Evolutionary conservation across 2,329 filamentous ascomycete species (phyloP), one percentile per base, ranked within the genome.

Genomic region (Aspergillus luchuensis): DNA sequence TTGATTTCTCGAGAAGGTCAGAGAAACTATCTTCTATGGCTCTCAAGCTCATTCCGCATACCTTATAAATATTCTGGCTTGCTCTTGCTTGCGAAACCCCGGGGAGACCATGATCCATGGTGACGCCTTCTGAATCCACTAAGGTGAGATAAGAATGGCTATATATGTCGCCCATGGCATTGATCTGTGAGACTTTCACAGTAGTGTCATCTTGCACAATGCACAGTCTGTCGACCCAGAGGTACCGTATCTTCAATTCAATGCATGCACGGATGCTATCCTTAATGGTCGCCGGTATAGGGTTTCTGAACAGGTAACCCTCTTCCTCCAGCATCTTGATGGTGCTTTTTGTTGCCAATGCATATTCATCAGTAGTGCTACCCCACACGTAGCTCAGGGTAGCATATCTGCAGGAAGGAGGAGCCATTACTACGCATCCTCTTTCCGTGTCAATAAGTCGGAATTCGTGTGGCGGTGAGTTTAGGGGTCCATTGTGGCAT

Each of bases 301-400:
- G 21, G 21, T 5, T 4, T 30, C 36, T 23, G 5, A 25, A 33
- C 0, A 56, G 15, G 17, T n/a, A 30, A 1, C 28, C 39, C n/a
- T 56, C 41, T 6, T 5, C 15, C 6, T 33, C 41, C 6, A 47
- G 25, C 13, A 5, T 5, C 6, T 15, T 2, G 2, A 56, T 56
- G 4, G n/a, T 56, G 5, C 5, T 15, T 19, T 1, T 36, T 13
- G 39, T 48, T 33, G 53, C 53, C 17, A 36, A 10, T 13, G 47
- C 5, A n/a, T 11, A 5, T 10, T 23, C 3, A 5, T 30, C 25
- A 2, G 13, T 3, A 5, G 28, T 48, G 23, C 8, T 6, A 7
- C 53, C 53, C 39, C 38, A 56, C 10, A 56, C 41, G 45, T 56
- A 56, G n/a, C 53, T 56, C 17, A 56, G n/a, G 1, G 53, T 17